These are phyloP conservation scores for Curvularia lunata DNA, from an alignment of 2,329 filamentous ascomycete genomes.

Conservation along the genomic window DNA sequence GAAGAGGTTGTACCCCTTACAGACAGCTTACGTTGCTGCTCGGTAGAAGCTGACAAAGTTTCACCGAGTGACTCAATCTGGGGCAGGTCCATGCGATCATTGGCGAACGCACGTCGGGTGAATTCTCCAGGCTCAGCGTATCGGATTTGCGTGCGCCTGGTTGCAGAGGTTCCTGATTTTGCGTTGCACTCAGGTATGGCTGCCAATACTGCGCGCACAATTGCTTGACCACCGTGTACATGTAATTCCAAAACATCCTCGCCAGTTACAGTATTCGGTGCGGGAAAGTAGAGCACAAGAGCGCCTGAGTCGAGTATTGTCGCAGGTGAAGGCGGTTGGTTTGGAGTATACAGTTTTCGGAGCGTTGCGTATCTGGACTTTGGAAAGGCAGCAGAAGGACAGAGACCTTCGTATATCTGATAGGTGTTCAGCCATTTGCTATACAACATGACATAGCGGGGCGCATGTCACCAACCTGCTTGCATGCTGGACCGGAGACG, in stretches of 20 bases:
- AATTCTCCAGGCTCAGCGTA: constrained; percentile 97
- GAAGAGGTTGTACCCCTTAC: constrained; percentile 75
- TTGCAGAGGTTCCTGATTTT: constrained; percentile 8
- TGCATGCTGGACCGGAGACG: constrained; percentile 79
- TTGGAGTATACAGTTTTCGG: constrained; percentile 73
- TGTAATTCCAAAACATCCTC: constrained; percentile 93
- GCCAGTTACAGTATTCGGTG: constrained; percentile 83
- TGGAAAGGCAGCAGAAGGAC: constrained; percentile 61
- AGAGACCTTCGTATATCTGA: constrained; percentile 70
- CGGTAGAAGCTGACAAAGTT: constrained; percentile 72
- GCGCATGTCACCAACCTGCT: constrained; percentile 57
- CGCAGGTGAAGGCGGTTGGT: constrained; percentile 46
- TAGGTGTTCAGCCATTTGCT: not conserved
- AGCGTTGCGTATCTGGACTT: constrained; percentile 71
- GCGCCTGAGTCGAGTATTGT: constrained; percentile 75
- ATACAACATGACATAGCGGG: not conserved
- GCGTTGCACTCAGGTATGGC: constrained; percentile 68
- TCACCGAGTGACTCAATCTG: constrained; percentile 74
- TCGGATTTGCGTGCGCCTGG: constrained; percentile 60
- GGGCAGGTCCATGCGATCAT: constrained; percentile 81
- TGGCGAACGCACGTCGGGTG: constrained; percentile 88
- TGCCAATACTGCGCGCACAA: constrained; percentile 81
- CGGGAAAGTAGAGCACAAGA: constrained; percentile 81
- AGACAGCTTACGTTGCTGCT: constrained; percentile 88
- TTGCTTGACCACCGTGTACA: constrained; percentile 89